These are phyloP conservation scores for Myxozyma mucilagina DNA, from an alignment of 805 yeast species.

Conservation along the genomic window DNA sequence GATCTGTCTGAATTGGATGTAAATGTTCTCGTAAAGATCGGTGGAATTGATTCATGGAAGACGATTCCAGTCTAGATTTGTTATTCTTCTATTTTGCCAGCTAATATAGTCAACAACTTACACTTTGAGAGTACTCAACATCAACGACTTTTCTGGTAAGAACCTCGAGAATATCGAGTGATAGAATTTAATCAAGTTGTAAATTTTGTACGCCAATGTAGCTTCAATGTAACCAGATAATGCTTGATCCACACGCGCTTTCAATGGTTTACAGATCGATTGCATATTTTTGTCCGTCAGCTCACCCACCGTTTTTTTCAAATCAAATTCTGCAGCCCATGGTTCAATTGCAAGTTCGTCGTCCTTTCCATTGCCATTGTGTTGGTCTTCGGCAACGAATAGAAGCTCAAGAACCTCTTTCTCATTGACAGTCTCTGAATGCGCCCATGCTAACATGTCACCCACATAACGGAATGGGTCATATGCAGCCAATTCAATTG, in stretches of 20 bases:
- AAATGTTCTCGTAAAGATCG: slow-evolving; percentile 45
- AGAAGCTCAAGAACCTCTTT: slow-evolving; percentile 69
- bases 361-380: slow-evolving; percentile 28
- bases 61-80: slow-evolving; percentile 36
- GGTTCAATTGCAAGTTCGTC: slow-evolving; percentile 35
- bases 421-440: slow-evolving; percentile 83
- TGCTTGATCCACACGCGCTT: slow-evolving; percentile 35
- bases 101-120: slow-evolving; percentile 11
- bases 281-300: slow-evolving; percentile 54
- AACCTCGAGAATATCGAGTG: slow-evolving; percentile 59
- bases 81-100: not conserved
- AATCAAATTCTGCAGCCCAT: slow-evolving; percentile 38
- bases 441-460: slow-evolving; percentile 84
- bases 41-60: slow-evolving; percentile 45
- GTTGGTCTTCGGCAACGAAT: slow-evolving; percentile 48
- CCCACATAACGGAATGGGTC: slow-evolving; percentile 84
- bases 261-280: slow-evolving; percentile 59
- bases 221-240: slow-evolving; percentile 60
- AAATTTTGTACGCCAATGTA: slow-evolving; percentile 56
- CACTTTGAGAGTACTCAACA: slow-evolving; percentile 31
- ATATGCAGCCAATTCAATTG: slow-evolving; percentile 65
- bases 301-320: slow-evolving; percentile 35
- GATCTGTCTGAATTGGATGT: slow-evolving; percentile 39
- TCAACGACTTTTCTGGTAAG: slow-evolving; percentile 35
- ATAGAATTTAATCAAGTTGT: slow-evolving; percentile 67